Base-by-base conservation (phyloP, 176 grass and related monocot genomes). In the Avena eriantha region DNA sequence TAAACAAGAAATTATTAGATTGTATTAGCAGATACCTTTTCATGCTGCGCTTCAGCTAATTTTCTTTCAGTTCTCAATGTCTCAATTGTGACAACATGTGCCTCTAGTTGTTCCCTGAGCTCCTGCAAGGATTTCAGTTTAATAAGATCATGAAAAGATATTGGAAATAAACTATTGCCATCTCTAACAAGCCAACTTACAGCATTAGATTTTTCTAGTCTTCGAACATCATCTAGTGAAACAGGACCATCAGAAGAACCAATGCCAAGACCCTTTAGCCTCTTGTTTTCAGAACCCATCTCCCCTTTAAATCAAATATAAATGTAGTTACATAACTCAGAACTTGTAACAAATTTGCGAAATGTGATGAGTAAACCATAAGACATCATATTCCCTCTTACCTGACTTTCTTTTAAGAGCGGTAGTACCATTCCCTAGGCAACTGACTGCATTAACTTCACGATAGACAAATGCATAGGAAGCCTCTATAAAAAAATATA, bases 391-490 rank as follows among this genome's bases (percentile, higher is more conserved):
- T 71, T 88, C 34, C 53, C 53, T 67, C 84, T 92, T 91, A 99
- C 97, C 97, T 79, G 89, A 68, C 76, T 91, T 91, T 84, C 97
- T 96, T 90, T 99, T 99, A 76, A 87, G 77, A 71, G 76, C 45
- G 69, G 76, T 34, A 89, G 23, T 61, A 54, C 69, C 88, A 93
- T 90, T 96, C 63, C 73, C 83, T 79, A 46, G 0, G 17, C 36
- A 77, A 58, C 63, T 78, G 57, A 60, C 17, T 78, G 74, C 83
- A 70, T 85, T 81, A 82, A 99, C 89, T 89, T 96, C 92, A 7
- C 92, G 88, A 77, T 96, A 96, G 66, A 99, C 97, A 96, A 93
- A 99, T 81, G 92, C 92, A 89, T 94, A 99, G 15, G 92, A 94
- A 45, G 69, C 26, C 76, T 91, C 97, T 99, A 86, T 80, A 94